phyloP scores from a whole-genome alignment of 345 rosid species.

The Erodium maritimum region DNA sequence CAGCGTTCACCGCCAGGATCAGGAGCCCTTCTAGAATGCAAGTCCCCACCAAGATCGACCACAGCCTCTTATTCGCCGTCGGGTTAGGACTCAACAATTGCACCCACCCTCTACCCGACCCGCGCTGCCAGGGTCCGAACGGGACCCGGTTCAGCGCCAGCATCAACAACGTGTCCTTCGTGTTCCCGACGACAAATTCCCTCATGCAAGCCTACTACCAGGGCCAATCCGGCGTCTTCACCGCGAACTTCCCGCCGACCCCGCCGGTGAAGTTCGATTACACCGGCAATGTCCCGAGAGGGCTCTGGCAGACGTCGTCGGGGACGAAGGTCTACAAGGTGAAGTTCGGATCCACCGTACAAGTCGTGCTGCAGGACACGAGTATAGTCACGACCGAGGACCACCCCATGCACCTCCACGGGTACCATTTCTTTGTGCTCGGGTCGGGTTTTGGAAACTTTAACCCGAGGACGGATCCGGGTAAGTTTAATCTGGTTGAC shows the following conservation, averaged over 20 bases:
- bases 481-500: conserved; percentile 58
- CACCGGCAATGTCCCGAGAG: conserved; percentile 72
- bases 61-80: conserved; percentile 61
- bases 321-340: conserved; percentile 69
- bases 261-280: conserved; percentile 68
- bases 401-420: conserved; percentile 93
- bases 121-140: conserved; percentile 88
- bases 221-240: conserved; percentile 60
- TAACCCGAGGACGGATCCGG: conserved; percentile 40
- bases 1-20: conserved; percentile 45
- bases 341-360: conserved; percentile 54
- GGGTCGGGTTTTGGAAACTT: conserved; percentile 77
- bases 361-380: conserved; percentile 72
- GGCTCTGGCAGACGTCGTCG: conserved; percentile 63
- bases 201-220: conserved; percentile 88
- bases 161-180: conserved; percentile 73
- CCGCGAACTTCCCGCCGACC: conserved; percentile 75
- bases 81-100: conserved; percentile 84
- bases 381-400: conserved; percentile 60
- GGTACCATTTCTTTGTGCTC: conserved; percentile 58
- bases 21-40: conserved; percentile 39
- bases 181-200: conserved; percentile 46
- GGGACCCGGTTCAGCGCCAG: conserved; percentile 77
- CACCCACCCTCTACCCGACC: conserved; percentile 42
- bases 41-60: conserved; percentile 54